Evolutionary conservation across 331 rosid genomes (phyloP).

Genomic region (Quercus phellos): DNA sequence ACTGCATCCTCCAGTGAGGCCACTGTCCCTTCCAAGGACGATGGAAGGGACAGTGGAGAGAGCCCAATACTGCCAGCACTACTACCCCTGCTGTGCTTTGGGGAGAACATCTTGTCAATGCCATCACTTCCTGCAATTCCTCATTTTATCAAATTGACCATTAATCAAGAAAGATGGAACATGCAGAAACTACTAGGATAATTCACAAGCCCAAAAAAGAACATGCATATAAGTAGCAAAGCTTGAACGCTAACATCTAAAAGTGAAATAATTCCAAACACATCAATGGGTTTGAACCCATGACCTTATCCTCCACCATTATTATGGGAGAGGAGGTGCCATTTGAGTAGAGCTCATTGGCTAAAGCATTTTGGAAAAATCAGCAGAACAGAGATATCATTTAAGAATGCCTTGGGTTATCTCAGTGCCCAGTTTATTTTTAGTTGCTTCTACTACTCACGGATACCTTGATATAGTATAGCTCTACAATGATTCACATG

Average conservation of each 20-base stretch:
- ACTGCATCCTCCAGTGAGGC: conserved; percentile 64
- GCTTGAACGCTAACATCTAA: not conserved
- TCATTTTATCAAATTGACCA: conserved; percentile 7
- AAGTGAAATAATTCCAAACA: too few species aligned
- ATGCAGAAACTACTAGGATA: not conserved
- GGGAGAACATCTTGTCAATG: conserved; percentile 68
- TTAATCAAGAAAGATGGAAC: not conserved
- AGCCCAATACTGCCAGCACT: conserved; percentile 42
- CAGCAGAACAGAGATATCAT: too few species aligned
- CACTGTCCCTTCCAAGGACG: conserved; percentile 51
- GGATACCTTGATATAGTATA: too few species aligned
- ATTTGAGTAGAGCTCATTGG: too few species aligned
- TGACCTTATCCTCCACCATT: too few species aligned
- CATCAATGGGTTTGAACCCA: too few species aligned
- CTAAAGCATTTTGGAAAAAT: too few species aligned
- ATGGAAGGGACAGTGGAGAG: conserved; percentile 43
- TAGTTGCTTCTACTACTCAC: not conserved
- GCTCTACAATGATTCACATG: not conserved
- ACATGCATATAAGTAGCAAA: not conserved
- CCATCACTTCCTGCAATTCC: conserved; percentile 81
- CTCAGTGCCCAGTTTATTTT: not conserved
- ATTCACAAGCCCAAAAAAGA: not conserved
- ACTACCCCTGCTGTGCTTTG: conserved; percentile 50
- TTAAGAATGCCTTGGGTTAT: too few species aligned
- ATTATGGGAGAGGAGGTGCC: too few species aligned